A percentile compares a stretch with the other conserved stretches of the same genome.
Conservation (phyloP, 2,329 filamentous ascomycete species). For the Colletotrichum lini region DNA sequence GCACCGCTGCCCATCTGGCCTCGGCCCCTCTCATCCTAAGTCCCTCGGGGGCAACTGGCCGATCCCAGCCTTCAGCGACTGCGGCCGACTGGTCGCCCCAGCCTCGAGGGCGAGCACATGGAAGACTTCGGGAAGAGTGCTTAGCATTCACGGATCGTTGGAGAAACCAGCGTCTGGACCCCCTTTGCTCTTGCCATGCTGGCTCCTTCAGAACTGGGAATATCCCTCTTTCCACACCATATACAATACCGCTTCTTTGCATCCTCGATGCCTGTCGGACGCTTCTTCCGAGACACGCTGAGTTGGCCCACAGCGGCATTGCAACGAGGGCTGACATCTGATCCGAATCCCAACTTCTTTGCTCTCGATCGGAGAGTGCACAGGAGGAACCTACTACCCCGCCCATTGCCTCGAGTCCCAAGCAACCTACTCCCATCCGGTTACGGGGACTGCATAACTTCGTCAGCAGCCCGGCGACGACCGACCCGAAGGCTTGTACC, state of each 20-base stretch:
- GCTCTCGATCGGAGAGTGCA: neutral
- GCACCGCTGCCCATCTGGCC: neutral
- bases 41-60: constrained; percentile 15
- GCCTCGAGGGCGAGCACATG: constrained; percentile 19
- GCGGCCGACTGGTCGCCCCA: constrained; percentile 28
- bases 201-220: constrained; percentile 26
- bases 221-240: constrained; percentile 26
- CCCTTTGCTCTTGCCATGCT: constrained; percentile 10
- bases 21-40: constrained; percentile 19
- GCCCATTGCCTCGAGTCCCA: constrained; percentile 5
- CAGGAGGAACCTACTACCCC: constrained; percentile 18
- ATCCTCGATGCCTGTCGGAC: constrained; percentile 26
- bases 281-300: constrained; percentile 20
- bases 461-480: constrained; percentile 25
- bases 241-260: constrained; percentile 30
- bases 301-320: neutral
- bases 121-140: constrained; percentile 35
- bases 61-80: constrained; percentile 32
- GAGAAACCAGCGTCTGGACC: constrained; percentile 12
- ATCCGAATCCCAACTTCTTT: constrained; percentile 8
- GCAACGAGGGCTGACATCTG: constrained; percentile 23
- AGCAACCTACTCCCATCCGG: constrained; percentile 6
- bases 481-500: constrained; percentile 25
- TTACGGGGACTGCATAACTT: constrained; percentile 4
- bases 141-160: constrained; percentile 33